Evolutionary conservation across 148 eudicot genomes (phyloP), one percentile per base, ranked within the genome.

Genomic region (Fallopia convolvulus): DNA sequence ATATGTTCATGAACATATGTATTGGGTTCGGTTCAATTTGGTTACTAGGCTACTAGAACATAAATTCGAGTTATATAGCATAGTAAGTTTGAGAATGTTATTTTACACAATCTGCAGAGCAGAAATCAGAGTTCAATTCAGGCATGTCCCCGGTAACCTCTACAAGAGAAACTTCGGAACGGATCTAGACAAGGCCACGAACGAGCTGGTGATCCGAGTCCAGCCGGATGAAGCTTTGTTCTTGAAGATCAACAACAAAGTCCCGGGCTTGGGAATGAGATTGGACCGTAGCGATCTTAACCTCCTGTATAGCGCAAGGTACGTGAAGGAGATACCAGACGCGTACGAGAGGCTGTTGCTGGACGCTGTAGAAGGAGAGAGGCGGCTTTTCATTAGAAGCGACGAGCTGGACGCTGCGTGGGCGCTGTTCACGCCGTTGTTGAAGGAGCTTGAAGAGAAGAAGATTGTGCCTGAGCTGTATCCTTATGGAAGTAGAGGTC

Each of bases 381-480:
- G 91, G 18, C 84, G 91, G 68, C 74, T 94, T 41, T 94, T 94
- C 84, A 94, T 94, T 20, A 84, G 98, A 83, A 94, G 98, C 40
- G 98, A 94, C 52, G 98, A 94, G 86, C 89, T 94, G 2, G 94
- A 87, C 66, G 98, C 98, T 81, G 98, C 98, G 2, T 94, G 98
- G 98, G 63, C 85, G 42, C 76, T 91, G 53, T 91, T 94, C 82
- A 84, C 97, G 6, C 97, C 98, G 3, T 70, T 94, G 77, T 82
- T 94, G 75, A 84, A 85, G 61, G 93, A 90, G 79, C 75, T 94
- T 40, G 98, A 91, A 74, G 81, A 90, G 61, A 87, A 80, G 53
- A 94, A 86, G 80, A 79, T 89, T 52, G 91, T 84, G 21, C 94
- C 94, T 0, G 98, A 94, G 83, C 82, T 87, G 21, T 94, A 94